A percentile compares a stretch with the other conserved stretches of the same genome.
These are phyloP conservation scores for Syzygium oleosum DNA, from an alignment of 345 rosid genomes.

Conservation along the genomic window DNA sequence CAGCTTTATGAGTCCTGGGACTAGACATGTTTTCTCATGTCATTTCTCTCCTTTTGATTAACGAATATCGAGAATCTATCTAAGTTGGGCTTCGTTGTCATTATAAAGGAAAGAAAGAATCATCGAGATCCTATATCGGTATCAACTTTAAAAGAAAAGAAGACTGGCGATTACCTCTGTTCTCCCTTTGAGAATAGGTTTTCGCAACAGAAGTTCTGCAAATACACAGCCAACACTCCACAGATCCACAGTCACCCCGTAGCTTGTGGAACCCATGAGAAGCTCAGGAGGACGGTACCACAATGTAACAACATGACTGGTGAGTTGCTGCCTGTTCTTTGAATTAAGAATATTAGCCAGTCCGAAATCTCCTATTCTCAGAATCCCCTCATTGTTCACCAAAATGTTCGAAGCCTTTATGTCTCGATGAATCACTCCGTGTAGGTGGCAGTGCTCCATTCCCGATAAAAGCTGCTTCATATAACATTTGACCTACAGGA, in stretches of 20 bases:
- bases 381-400: slow-evolving; percentile 22
- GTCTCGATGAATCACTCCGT: slow-evolving; percentile 36
- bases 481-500: slow-evolving; percentile 29
- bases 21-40: background rate
- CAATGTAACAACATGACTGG: slow-evolving; percentile 40
- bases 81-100: background rate
- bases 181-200: slow-evolving; percentile 37
- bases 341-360: slow-evolving; percentile 19
- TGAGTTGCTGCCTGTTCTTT: slow-evolving; percentile 15
- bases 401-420: slow-evolving; percentile 20
- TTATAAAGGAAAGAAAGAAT: background rate
- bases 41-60: background rate
- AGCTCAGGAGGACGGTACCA: slow-evolving; percentile 49
- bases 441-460: slow-evolving; percentile 32
- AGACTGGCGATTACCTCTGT: slow-evolving; percentile 21
- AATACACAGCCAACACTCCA: slow-evolving; percentile 43
- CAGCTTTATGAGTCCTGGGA: background rate
- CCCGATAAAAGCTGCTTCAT: slow-evolving; percentile 31
- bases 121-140: background rate
- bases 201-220: slow-evolving; percentile 29
- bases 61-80: background rate
- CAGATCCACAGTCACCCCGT: slow-evolving; percentile 25
- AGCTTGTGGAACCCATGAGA: slow-evolving; percentile 23
- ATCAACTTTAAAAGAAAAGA: background rate
- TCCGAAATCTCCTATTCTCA: slow-evolving; percentile 38